Evolutionary conservation across 164 flowering plant genomes (phyloP).

Genomic region (Magnolia kwangsiensis): DNA sequence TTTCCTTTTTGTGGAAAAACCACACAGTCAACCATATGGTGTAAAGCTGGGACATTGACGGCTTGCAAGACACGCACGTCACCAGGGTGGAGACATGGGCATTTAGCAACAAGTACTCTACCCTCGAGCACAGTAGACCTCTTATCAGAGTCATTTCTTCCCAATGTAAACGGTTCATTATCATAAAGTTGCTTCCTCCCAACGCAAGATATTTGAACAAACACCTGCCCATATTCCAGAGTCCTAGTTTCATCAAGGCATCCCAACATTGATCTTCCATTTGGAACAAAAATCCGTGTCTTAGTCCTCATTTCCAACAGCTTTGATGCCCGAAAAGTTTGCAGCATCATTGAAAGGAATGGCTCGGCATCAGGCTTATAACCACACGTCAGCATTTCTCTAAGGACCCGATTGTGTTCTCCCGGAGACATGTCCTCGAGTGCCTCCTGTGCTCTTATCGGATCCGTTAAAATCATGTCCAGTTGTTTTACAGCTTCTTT

Average conservation of each 20-base stretch:
- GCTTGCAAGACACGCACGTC: slow-evolving; percentile 80
- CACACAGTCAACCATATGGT: slow-evolving; percentile 89
- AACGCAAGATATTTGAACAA: slow-evolving; percentile 58
- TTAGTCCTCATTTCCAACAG: slow-evolving; percentile 59
- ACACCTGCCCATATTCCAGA: slow-evolving; percentile 82
- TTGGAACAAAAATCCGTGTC: slow-evolving; percentile 60
- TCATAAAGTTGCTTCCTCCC: slow-evolving; percentile 14
- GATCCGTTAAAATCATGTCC: slow-evolving; percentile 53
- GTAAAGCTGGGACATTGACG: slow-evolving; percentile 62
- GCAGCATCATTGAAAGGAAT: slow-evolving; percentile 85
- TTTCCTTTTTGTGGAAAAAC: slow-evolving; percentile 89
- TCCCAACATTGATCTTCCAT: slow-evolving; percentile 86
- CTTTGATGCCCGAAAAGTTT: slow-evolving; percentile 61
- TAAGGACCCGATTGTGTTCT: slow-evolving; percentile 59
- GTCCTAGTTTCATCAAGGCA: slow-evolving; percentile 83
- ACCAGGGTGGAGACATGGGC: slow-evolving; percentile 95
- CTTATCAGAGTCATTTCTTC: slow-evolving; percentile 8
- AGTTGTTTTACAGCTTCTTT: slow-evolving; percentile 55
- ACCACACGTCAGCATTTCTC: slow-evolving; percentile 76
- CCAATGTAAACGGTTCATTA: slow-evolving; percentile 5
- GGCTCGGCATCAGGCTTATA: slow-evolving; percentile 79
- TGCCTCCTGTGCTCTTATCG: slow-evolving; percentile 60
- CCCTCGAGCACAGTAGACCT: slow-evolving; percentile 33
- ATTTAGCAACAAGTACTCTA: slow-evolving; percentile 77
- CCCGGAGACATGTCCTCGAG: slow-evolving; percentile 72